Evolutionary conservation across 768 basidiomycete species (phyloP), one percentile per base, ranked within the genome.

Genomic region (Fomitopsis pulvina): DNA sequence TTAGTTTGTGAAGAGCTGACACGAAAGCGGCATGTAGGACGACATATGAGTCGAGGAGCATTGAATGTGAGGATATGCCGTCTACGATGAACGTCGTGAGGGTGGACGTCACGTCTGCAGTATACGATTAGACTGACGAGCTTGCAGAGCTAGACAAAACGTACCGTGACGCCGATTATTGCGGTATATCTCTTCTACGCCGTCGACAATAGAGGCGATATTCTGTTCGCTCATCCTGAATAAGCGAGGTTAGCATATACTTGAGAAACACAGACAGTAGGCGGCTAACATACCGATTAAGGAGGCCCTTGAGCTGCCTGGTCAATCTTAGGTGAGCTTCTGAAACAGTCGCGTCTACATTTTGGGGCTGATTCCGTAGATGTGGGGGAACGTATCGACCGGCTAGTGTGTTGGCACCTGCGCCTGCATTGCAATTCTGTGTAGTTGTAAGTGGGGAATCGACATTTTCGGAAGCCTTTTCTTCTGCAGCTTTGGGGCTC

Each of bases 201-300:
- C 77, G 38, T 79, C 79, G 16, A 94, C 59, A 24, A 95, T 87
- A 0, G 78, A 75, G 2, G 77, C 71, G 49, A 95, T 85, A 54
- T 94, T 96, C 62, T 86, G 87, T 66, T 97, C 94, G 56, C 85
- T 91, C 81, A 95, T 76, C 55, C 92, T 93, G 55, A n/a, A n/a
- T n/a, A n/a, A n/a, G n/a, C 38, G n/a, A 26, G 29, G 51, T 28
- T 1, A 48, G 25, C 20, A 56, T 12, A 20, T 11, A n/a, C 10
- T 4, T 41, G 25, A 41, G 18, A 4, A 4, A 25, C 8, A 7
- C 9, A 8, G 2, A 12, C 30, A 27, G 32, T 16, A 18, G 40
- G 38, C 30, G 29, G 28, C 11, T 34, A 29, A 28, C 72, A 40
- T 58, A 89, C 91, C 87, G 78, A 66, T 97, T 96, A 42, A 96